Percentiles rank a stretch among this genome's conserved stretches.
phyloP scores from a whole-genome alignment of 139 green algal genomes.

The Chlorella sp. region DNA sequence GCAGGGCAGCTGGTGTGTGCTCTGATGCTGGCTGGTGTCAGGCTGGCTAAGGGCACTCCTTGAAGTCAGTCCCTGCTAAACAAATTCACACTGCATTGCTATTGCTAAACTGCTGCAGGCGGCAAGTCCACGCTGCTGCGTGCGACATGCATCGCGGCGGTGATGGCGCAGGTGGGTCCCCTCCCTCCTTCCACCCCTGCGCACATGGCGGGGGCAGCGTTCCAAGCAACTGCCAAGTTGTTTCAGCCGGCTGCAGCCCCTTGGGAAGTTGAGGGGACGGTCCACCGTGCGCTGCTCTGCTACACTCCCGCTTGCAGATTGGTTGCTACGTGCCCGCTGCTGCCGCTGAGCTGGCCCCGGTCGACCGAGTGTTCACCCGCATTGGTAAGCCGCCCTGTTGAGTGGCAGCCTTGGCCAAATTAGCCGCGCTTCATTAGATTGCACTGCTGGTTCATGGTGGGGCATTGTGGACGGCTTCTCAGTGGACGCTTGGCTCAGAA shows the following conservation, averaged over 20 bases:
- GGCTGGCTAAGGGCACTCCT: too few relatives aligned
- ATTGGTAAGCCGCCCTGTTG: conserved; percentile 35
- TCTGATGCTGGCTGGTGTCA: too few relatives aligned
- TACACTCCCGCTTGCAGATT: background rate
- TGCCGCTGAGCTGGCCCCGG: conserved; percentile 18
- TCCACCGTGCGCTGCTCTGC: background rate
- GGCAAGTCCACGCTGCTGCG: conserved; percentile 67
- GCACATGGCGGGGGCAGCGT: too few relatives aligned
- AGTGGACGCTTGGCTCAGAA: background rate
- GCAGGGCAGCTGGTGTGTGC: too few relatives aligned
- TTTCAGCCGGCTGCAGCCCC: too few relatives aligned
- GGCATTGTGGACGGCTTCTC: background rate
- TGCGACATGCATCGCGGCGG: conserved; percentile 49
- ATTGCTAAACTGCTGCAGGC: too few relatives aligned
- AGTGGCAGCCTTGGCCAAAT: too few relatives aligned
- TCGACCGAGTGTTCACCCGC: conserved; percentile 63
- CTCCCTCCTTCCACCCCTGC: too few relatives aligned
- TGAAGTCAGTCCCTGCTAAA: too few relatives aligned
- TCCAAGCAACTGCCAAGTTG: too few relatives aligned
- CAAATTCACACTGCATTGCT: too few relatives aligned
- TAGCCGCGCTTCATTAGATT: too few relatives aligned
- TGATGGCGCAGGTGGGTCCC: conserved; percentile 53
- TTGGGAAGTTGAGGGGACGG: background rate
- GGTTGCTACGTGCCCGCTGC: conserved; percentile 57
- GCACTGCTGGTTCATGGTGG: background rate